A percentile compares a stretch with the other conserved stretches of the same genome.
Conservation (phyloP, 192 early-diverging fungal genomes). For the Dimargaris verticillata region DNA sequence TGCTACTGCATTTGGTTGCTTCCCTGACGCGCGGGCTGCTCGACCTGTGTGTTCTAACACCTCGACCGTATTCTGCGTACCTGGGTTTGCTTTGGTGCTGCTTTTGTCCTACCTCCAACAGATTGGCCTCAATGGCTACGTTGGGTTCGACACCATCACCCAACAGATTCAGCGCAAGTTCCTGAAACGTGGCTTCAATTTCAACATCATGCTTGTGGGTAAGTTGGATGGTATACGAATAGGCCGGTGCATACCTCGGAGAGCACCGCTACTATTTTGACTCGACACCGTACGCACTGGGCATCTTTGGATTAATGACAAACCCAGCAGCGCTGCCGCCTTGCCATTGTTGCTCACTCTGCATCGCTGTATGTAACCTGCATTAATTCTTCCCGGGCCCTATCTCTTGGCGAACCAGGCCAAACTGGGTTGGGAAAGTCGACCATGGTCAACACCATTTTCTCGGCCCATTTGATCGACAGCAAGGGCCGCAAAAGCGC, state of each 20-base stretch:
- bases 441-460: conserved; percentile 96
- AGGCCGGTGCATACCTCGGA: no score
- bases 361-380: no score
- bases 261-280: no score
- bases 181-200: conserved; percentile 90
- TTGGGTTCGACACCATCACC: conserved; percentile 95
- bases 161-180: conserved; percentile 96
- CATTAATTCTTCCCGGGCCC: no score
- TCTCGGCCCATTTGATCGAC: conserved; percentile 88
- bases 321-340: no score
- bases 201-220: conserved; percentile 97
- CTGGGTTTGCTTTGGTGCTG: conserved; percentile 7
- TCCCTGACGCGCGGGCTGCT: not conserved
- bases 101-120: conserved; percentile 12
- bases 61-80: not conserved
- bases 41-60: not conserved
- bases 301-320: no score
- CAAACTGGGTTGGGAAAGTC: conserved; percentile 95
- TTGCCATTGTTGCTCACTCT: no score
- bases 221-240: conserved; percentile 15
- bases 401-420: conserved; percentile 28
- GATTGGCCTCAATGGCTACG: conserved; percentile 70
- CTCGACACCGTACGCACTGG: no score
- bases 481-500: conserved; percentile 70
- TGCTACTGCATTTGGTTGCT: not conserved